Conservation (phyloP, 192 early-diverging fungal genomes). For the Podila clonocystis region DNA sequence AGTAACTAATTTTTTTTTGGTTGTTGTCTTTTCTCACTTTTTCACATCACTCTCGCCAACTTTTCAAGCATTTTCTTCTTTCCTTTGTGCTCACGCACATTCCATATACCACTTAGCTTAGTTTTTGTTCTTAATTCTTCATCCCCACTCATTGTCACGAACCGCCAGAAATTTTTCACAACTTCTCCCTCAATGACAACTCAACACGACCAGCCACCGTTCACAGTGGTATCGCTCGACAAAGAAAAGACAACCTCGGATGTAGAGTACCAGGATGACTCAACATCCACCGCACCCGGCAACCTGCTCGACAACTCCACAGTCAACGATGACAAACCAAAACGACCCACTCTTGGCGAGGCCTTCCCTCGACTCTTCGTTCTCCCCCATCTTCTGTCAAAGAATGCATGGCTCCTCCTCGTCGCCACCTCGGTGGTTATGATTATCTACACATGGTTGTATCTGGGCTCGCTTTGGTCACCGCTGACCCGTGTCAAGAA, state of each 20-base stretch:
- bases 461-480: slow-evolving; percentile 42
- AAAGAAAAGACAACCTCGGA: not conserved
- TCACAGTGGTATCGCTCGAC: slow-evolving; percentile 13
- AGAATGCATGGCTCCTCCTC: slow-evolving; percentile 33
- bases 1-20: no score
- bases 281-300: not conserved
- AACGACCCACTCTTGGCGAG: not conserved
- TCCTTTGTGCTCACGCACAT: not conserved
- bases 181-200: slow-evolving; percentile 11
- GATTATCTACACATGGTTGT: slow-evolving; percentile 43
- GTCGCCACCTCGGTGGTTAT: slow-evolving; percentile 27
- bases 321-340: not conserved
- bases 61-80: not conserved
- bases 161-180: not conserved
- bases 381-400: slow-evolving; percentile 38
- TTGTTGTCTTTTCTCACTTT: not conserved
- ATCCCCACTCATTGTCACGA: no score
- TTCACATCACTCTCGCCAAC: not conserved
- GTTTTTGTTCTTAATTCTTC: no score
- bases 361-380: slow-evolving; percentile 43
- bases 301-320: slow-evolving; percentile 3
- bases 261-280: slow-evolving; percentile 12
- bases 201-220: slow-evolving; percentile 5
- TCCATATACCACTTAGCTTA: not conserved
- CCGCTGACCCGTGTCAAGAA: slow-evolving; percentile 45